Base-by-base conservation (phyloP, 2,329 filamentous ascomycete genomes). In the Hypoxylon sp. region DNA sequence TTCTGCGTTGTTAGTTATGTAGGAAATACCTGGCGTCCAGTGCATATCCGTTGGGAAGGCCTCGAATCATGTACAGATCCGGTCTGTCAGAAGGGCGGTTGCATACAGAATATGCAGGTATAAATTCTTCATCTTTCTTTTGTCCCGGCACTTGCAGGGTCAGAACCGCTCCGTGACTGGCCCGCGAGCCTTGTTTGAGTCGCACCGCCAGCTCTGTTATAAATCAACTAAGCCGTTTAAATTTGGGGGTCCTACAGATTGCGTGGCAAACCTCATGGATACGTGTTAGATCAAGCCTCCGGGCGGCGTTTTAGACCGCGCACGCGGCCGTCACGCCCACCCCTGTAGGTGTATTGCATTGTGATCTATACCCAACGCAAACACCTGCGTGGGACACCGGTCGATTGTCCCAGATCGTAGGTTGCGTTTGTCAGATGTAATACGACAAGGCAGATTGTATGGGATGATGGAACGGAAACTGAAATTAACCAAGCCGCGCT, bases 1-100 rank as follows among this genome's bases (percentile, higher is more conserved):
- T 17, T 32, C 38, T 50, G 25, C 11, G 48, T 36, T 59, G 62
- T 53, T 63, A 34, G 53, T 17, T 58, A 45, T 46, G 45, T 45
- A 36, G 10, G 17, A 36, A 53, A 49, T 41, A 50, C 13, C 19
- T 58, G 36, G 50, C 41, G 28, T 14, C n/a, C 36, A 10, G 28
- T 51, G 51, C 25, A 56, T 53, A 17, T 14, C 19, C 25, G 53
- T 30, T 32, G 32, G 43, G 41, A 36, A 63, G 57, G 65, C 68
- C 36, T 66, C 66, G 57, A 71, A 71, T 71, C 63, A 71, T 58
- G 57, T 62, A 34, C n/a, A 2, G 14, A 46, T 57, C 68, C 66
- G 66, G 30, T 17, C 32, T 51, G n/a, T 32, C 25, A 49, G 38
- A 50, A 21, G 59, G 59, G 34, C 58, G 51, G 67, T 55, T 23